A percentile compares a stretch with the other conserved stretches of the same genome.
These are phyloP conservation scores for Porcisia hertigi DNA, from an alignment of 208 protist species.

Conservation along the genomic window DNA sequence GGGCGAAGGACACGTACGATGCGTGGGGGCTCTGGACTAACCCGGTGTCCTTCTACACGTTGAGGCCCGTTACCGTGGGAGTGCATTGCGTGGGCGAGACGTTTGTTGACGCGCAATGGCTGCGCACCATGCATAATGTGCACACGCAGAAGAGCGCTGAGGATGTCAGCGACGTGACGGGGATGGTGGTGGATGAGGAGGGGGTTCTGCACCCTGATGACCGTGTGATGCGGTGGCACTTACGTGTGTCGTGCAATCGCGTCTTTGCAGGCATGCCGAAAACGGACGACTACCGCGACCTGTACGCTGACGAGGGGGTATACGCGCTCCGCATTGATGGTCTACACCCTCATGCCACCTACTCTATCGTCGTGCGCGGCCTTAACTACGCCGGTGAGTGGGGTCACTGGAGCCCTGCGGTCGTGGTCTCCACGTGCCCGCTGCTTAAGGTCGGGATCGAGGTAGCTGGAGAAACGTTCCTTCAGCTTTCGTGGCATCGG, in stretches of 20 bases:
- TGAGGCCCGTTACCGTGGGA: conserved; percentile 62
- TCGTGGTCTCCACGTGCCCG: conserved; percentile 69
- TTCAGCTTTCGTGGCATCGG: conserved; percentile 78
- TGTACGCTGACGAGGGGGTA: conserved; percentile 54
- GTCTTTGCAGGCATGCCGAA: conserved; percentile 72
- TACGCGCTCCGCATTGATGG: conserved; percentile 51
- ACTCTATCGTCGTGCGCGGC: conserved; percentile 79
- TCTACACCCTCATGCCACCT: conserved; percentile 69
- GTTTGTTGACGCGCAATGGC: conserved; percentile 87
- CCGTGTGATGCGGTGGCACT: conserved; percentile 79
- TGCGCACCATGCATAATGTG: conserved; percentile 34
- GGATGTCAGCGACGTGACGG: conserved; percentile 4
- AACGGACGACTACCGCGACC: conserved; percentile 50
- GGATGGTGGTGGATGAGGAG: conserved; percentile 22
- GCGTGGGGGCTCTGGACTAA: conserved; percentile 93
- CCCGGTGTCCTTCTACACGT: conserved; percentile 73
- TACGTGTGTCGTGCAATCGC: conserved; percentile 73
- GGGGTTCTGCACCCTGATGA: conserved; percentile 64
- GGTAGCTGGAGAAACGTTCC: conserved; percentile 84
- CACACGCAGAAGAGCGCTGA: neutral
- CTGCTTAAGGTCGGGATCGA: conserved; percentile 67
- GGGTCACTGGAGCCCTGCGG: conserved; percentile 84
- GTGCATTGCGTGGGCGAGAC: conserved; percentile 74
- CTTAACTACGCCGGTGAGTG: conserved; percentile 73
- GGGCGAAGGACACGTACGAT: conserved; percentile 91